Conservation (phyloP, 805 yeast species). For the Metschnikowia corniflorae region DNA sequence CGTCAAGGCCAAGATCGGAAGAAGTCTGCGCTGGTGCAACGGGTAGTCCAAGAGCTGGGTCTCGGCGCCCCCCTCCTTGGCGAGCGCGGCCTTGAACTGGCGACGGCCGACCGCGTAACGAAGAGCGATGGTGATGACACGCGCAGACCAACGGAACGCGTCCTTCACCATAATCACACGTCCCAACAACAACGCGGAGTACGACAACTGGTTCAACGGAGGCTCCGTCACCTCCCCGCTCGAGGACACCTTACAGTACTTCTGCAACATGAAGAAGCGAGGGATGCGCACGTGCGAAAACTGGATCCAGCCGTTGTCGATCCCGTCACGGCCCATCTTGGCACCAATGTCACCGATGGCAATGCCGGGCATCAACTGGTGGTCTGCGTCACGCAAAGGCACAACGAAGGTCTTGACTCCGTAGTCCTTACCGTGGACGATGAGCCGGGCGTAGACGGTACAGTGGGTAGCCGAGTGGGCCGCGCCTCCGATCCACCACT, state of each 20-base stretch:
- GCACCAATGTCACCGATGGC: slow-evolving; percentile 89
- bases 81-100: slow-evolving; percentile 57
- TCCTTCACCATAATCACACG: slow-evolving; percentile 88
- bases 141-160: slow-evolving; percentile 74
- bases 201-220: slow-evolving; percentile 83
- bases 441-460: slow-evolving; percentile 78
- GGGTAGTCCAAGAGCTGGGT: slow-evolving; percentile 81
- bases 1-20: slow-evolving; percentile 79
- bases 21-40: slow-evolving; percentile 79
- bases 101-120: slow-evolving; percentile 88
- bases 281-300: slow-evolving; percentile 82
- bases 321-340: slow-evolving; percentile 94
- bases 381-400: slow-evolving; percentile 75
- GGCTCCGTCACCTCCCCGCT: slow-evolving; percentile 73
- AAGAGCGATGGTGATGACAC: slow-evolving; percentile 78
- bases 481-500: slow-evolving; percentile 99
- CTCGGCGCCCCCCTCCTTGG: slow-evolving; percentile 44
- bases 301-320: slow-evolving; percentile 97
- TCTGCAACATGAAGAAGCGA: slow-evolving; percentile 74
- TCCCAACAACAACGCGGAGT: slow-evolving; percentile 83
- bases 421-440: slow-evolving; percentile 78
- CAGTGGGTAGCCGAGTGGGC: slow-evolving; percentile 91
- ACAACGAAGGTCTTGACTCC: slow-evolving; percentile 93
- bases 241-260: slow-evolving; percentile 66
- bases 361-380: slow-evolving; percentile 74